Percentiles rank a stretch among this genome's conserved stretches.
phyloP scores from a whole-genome alignment of 2,329 filamentous ascomycete genomes.

The Ceratocystis albifundus region DNA sequence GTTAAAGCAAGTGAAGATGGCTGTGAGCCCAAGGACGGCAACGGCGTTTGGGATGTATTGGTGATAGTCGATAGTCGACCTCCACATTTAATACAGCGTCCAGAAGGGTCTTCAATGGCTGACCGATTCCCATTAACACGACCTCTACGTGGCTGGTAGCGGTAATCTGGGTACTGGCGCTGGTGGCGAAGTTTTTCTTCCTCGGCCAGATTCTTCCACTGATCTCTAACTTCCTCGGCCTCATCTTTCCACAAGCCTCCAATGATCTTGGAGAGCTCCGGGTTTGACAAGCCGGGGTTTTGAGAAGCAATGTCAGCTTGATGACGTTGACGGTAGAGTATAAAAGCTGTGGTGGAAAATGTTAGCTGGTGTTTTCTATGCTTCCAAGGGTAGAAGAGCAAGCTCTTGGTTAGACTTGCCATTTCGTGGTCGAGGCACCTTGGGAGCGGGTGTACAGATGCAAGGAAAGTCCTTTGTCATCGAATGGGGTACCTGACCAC shows the following conservation, averaged over 20 bases:
- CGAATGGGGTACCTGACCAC: slow-evolving; percentile 21
- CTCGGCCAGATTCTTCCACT: slow-evolving; percentile 83
- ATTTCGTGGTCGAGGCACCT: slow-evolving; percentile 48
- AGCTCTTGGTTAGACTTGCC: slow-evolving; percentile 34
- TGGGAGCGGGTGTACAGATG: slow-evolving; percentile 45
- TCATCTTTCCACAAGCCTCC: slow-evolving; percentile 83
- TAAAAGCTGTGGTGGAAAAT: slow-evolving; percentile 59
- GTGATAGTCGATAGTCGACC: slow-evolving; percentile 55
- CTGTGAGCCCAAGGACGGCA: slow-evolving; percentile 25
- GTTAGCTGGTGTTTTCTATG: slow-evolving; percentile 4
- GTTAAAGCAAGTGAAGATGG: slow-evolving; percentile 25
- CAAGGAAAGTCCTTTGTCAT: slow-evolving; percentile 37
- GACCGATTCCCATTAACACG: slow-evolving; percentile 26
- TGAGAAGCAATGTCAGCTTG: slow-evolving; percentile 70
- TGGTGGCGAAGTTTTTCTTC: slow-evolving; percentile 87
- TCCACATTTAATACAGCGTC: slow-evolving; percentile 58
- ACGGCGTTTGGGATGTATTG: slow-evolving; percentile 44
- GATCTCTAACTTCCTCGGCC: slow-evolving; percentile 59
- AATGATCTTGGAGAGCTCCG: slow-evolving; percentile 94
- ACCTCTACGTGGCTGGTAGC: slow-evolving; percentile 75
- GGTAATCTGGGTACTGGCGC: slow-evolving; percentile 82
- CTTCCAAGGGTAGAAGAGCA: slow-evolving; percentile 10
- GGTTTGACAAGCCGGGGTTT: slow-evolving; percentile 84
- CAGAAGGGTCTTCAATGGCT: slow-evolving; percentile 37
- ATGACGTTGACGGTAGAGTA: slow-evolving; percentile 88